A percentile compares a stretch with the other conserved stretches of the same genome.
Evolutionary conservation across 2,329 filamentous ascomycete genomes (phyloP).

Genomic region (Aspergillus piperis): DNA sequence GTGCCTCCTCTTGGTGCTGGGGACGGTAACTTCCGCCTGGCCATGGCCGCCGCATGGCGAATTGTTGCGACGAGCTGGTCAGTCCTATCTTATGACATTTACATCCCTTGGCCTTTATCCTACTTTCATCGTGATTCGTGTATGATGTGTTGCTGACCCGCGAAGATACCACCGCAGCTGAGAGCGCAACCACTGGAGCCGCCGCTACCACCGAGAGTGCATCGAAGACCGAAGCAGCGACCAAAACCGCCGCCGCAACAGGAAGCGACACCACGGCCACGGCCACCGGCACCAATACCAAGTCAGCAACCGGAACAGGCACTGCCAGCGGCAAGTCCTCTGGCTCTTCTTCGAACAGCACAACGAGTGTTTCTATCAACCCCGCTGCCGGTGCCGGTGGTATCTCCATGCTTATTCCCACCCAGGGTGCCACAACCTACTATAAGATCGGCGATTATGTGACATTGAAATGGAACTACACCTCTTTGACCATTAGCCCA

Average conservation of each 20-base stretch:
- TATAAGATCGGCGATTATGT: conserved; percentile 66
- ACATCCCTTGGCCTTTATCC: too few relatives aligned
- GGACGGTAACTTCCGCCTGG: conserved; percentile 34
- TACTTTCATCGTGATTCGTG: too few relatives aligned
- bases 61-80: conserved; percentile 29
- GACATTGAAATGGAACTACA: conserved; percentile 71
- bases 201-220: conserved; percentile 18
- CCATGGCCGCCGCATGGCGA: conserved; percentile 26
- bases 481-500: conserved; percentile 61
- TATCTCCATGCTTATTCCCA: conserved; percentile 63
- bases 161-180: conserved; percentile 22
- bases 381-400: conserved; percentile 59
- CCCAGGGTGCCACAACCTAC: conserved; percentile 53
- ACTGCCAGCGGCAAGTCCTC: conserved; percentile 22
- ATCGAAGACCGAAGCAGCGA: conserved; percentile 20
- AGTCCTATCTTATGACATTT: conserved; percentile 12
- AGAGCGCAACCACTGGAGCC: conserved; percentile 22
- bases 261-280: conserved; percentile 19
- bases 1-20: conserved; percentile 36
- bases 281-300: conserved; percentile 20
- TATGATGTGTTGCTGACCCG: background rate
- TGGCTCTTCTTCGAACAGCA: conserved; percentile 30
- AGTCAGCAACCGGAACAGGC: conserved; percentile 16
- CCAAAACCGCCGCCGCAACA: conserved; percentile 19
- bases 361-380: conserved; percentile 49